These are phyloP conservation scores for Starmera amethionina DNA, from an alignment of 805 yeast genomes.

Conservation along the genomic window DNA sequence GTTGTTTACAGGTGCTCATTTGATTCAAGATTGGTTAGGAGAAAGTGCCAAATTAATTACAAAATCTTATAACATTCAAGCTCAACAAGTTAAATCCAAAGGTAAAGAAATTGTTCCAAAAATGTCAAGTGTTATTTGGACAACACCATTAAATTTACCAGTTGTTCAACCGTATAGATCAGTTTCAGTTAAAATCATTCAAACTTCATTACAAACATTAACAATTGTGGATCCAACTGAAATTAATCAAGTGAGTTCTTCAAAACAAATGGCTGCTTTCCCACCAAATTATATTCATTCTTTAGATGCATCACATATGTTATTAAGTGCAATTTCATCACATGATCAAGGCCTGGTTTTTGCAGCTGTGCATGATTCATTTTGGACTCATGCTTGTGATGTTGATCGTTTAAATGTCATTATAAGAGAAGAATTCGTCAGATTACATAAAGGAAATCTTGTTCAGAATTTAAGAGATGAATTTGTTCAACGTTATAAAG, in stretches of 20 bases:
- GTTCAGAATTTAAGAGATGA: slow-evolving; percentile 65
- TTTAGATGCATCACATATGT: slow-evolving; percentile 94
- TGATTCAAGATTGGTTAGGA: slow-evolving; percentile 94
- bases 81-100: too few relatives aligned
- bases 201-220: slow-evolving; percentile 85
- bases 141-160: slow-evolving; percentile 90
- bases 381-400: slow-evolving; percentile 94
- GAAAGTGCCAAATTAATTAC: slow-evolving; percentile 75
- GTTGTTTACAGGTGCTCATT: slow-evolving; percentile 84
- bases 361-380: slow-evolving; percentile 96
- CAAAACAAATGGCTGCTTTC: slow-evolving; percentile 87
- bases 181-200: slow-evolving; percentile 49
- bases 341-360: slow-evolving; percentile 55
- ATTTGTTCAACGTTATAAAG: slow-evolving; percentile 70
- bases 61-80: slow-evolving; percentile 52
- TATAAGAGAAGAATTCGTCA: slow-evolving; percentile 71
- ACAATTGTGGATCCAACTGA: slow-evolving; percentile 82
- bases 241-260: slow-evolving; percentile 69
- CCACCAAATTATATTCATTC: slow-evolving; percentile 96
- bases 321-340: slow-evolving; percentile 76
- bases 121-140: slow-evolving; percentile 92
- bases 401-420: slow-evolving; percentile 60
- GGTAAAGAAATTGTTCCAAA: too few relatives aligned
- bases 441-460: slow-evolving; percentile 65
- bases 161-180: slow-evolving; percentile 95